These are phyloP conservation scores for Eutypella sp. DNA, from an alignment of 2,329 filamentous ascomycete genomes.

Conservation along the genomic window DNA sequence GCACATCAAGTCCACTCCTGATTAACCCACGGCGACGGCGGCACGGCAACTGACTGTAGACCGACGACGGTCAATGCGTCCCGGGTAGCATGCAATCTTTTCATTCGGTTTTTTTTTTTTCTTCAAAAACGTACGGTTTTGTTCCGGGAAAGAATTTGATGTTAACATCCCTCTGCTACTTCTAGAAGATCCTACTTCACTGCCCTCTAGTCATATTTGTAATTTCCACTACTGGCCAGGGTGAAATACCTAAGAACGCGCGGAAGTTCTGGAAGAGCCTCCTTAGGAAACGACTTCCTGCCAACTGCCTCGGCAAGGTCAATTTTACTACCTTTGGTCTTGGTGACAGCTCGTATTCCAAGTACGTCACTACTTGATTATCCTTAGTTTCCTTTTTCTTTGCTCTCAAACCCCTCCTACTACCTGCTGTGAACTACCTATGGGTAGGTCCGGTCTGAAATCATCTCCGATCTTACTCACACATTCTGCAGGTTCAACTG, in stretches of 20 bases:
- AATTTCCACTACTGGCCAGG: conserved; percentile 89
- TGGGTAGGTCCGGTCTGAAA: neutral
- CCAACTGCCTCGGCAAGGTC: conserved; percentile 62
- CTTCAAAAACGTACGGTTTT: conserved; percentile 25
- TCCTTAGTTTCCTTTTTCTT: too few species aligned
- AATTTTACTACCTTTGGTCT: conserved; percentile 84
- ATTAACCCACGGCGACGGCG: neutral
- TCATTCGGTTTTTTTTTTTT: neutral
- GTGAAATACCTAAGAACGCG: conserved; percentile 83
- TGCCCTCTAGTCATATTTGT: conserved; percentile 68
- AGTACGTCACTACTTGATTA: conserved; percentile 49
- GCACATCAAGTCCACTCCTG: neutral
- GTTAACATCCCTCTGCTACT: conserved; percentile 9
- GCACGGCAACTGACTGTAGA: neutral
- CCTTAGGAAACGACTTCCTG: conserved; percentile 69
- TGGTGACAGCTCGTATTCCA: conserved; percentile 90
- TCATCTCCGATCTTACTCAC: conserved; percentile 4
- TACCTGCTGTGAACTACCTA: too few species aligned
- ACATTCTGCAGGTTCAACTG: conserved; percentile 70
- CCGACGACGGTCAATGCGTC: neutral
- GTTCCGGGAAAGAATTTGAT: conserved; percentile 2
- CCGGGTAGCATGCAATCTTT: neutral
- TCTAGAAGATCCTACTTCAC: conserved; percentile 45
- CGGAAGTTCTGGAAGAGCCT: conserved; percentile 80
- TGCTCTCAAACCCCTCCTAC: neutral